Evolutionary conservation across 2,329 filamentous ascomycete species (phyloP).

Genomic region (Phialocephala subalpina): DNA sequence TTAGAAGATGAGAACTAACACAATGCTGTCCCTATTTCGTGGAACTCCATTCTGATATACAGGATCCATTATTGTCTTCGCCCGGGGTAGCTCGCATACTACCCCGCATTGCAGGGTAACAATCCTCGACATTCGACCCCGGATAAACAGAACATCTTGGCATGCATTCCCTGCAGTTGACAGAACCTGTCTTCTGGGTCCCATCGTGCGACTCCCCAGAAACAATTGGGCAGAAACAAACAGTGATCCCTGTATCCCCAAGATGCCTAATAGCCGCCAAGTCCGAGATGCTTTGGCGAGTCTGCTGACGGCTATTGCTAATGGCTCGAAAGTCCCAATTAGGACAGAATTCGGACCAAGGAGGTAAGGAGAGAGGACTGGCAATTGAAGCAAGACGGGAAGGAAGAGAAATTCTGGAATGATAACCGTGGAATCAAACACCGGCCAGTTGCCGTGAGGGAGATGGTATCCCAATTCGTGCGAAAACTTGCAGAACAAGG

Average conservation of each 20-base stretch:
- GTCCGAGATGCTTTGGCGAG: background rate
- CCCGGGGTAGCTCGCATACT: constrained; percentile 8
- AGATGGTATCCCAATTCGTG: background rate
- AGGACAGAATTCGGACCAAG: background rate
- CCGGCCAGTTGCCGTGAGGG: background rate
- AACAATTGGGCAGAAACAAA: background rate
- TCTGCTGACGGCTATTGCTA: background rate
- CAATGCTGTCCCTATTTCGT: background rate
- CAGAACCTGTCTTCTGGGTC: background rate
- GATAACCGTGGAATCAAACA: background rate
- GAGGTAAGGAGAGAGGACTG: background rate
- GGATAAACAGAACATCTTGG: constrained; percentile 18
- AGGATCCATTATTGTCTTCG: background rate
- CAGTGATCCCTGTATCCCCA: background rate
- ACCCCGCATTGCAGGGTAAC: background rate
- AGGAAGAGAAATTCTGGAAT: background rate
- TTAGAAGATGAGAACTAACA: background rate
- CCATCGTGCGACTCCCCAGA: background rate
- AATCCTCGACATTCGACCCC: constrained; percentile 9
- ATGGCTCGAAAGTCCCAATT: background rate
- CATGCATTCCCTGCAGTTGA: background rate
- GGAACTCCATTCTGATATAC: background rate
- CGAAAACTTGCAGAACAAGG: background rate
- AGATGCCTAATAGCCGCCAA: background rate
- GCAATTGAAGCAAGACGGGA: background rate